Base-by-base conservation (phyloP, 257 asterid genomes). In the Scutellaria minor region DNA sequence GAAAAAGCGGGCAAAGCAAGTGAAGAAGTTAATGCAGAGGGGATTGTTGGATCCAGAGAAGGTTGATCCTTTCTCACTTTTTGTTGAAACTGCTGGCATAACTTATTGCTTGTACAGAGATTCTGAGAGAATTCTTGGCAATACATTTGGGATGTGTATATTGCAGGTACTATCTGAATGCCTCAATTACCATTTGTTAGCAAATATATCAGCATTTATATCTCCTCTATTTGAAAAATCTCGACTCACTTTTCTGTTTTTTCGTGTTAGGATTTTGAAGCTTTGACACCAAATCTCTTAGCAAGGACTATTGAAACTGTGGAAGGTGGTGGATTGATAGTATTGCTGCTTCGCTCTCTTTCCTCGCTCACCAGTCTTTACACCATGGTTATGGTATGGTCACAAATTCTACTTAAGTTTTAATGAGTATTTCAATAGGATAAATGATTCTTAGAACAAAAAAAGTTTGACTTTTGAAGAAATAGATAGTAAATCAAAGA, bases 221-320 rank as follows among this genome's bases (percentile, higher is more conserved):
- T 66, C 22, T 63, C 47, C 41, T 74, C 31, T 44, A 22, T 31
- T 62, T 40, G 27, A 12, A 11, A 9, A 10, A 9, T 48, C 27
- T 72, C 20, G 51, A 54, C 67, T 64, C 37, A 66, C 9, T 66
- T 52, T 39, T 71, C 62, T 58, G 39, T 27, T 44, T 39, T 66
- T 46, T 73, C 44, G 2, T 73, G 40, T 15, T 67, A 93, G 98
- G 98, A 95, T 82, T 95, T 92, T 72, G 98, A 91, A 85, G 96
- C 97, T 72, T 82, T 92, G 88, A 95, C 98, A n/a, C 99, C 99
- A 35, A 95, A 95, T 81, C 90, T 95, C 51, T 87, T 95, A n/a
- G 98, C 99, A 22, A 90, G 98, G 84, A 95, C 99, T 60, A 90
- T 95, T 77, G 99, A 95, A 85, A 95, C 99, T 31, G 99, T 95